A percentile compares a stretch with the other conserved stretches of the same genome.
These are phyloP conservation scores for Boletus insuetus DNA, from an alignment of 768 basidiomycete species.

Conservation along the genomic window DNA sequence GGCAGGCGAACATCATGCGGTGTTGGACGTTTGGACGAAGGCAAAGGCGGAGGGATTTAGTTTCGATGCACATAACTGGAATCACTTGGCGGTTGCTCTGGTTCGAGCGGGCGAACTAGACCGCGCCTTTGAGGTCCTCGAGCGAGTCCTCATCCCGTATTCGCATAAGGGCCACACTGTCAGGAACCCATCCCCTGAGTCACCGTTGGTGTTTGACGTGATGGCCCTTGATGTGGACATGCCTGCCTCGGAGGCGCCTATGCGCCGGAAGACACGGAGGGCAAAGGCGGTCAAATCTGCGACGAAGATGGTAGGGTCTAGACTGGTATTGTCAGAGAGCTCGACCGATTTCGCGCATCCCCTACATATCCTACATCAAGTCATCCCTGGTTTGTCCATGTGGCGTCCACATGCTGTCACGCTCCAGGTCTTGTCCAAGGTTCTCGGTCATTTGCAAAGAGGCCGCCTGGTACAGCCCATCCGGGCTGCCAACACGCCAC, in stretches of 20 bases:
- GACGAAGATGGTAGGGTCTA: constrained; percentile 11
- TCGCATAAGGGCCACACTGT: constrained; percentile 32
- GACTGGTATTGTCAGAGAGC: constrained; percentile 12
- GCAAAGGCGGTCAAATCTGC: constrained; percentile 20
- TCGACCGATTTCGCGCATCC: constrained; percentile 54
- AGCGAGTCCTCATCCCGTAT: constrained; percentile 70
- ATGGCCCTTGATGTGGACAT: constrained; percentile 22
- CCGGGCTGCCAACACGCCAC: constrained; percentile 18
- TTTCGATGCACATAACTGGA: constrained; percentile 92
- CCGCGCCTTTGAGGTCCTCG: constrained; percentile 79
- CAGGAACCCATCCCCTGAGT: constrained; percentile 33
- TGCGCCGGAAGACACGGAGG: constrained; percentile 29
- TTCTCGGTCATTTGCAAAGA: constrained; percentile 45
- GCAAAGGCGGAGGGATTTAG: constrained; percentile 62
- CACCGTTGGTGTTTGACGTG: constrained; percentile 41
- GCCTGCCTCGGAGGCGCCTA: constrained; percentile 29
- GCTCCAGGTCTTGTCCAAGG: constrained; percentile 45
- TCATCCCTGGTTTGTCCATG: constrained; percentile 59
- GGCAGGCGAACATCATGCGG: constrained; percentile 56
- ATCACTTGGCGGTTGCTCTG: constrained; percentile 72
- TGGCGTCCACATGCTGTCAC: constrained; percentile 64
- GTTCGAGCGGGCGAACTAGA: constrained; percentile 79
- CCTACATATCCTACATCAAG: constrained; percentile 57
- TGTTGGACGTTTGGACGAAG: constrained; percentile 65
- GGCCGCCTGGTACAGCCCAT: constrained; percentile 51